These are phyloP conservation scores for Triglochin maritima DNA, from an alignment of 106 monocot genomes.

Conservation along the genomic window DNA sequence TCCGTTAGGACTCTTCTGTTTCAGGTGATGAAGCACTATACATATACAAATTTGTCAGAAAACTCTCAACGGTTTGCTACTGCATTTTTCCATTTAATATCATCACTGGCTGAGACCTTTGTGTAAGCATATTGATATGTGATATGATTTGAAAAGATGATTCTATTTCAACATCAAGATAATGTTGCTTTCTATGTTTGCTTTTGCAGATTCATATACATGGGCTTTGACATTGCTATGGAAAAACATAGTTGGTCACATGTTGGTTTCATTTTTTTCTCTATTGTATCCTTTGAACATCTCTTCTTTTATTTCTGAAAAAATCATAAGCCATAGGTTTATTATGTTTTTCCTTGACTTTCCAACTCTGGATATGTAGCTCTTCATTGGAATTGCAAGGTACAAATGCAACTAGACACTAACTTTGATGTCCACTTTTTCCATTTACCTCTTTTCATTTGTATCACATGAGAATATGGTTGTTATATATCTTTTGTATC, in stretches of 20 bases:
- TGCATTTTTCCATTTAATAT: slow-evolving; percentile 91
- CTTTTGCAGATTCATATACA: slow-evolving; percentile 83
- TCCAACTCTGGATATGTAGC: slow-evolving; percentile 26
- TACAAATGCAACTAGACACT: slow-evolving; percentile 7
- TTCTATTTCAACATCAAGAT: background rate
- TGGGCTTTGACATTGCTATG: slow-evolving; percentile 98
- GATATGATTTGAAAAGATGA: background rate
- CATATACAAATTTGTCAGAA: slow-evolving; percentile 87
- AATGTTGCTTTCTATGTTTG: background rate
- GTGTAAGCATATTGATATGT: slow-evolving; percentile 42
- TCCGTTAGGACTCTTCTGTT: background rate
- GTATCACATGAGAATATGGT: too few relatives aligned
- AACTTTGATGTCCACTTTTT: too few relatives aligned
- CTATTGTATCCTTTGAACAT: slow-evolving; percentile 83
- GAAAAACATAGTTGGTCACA: slow-evolving; percentile 99
- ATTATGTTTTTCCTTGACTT: slow-evolving; percentile 38
- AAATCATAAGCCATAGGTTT: background rate
- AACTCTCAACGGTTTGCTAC: slow-evolving; percentile 79
- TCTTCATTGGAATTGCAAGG: slow-evolving; percentile 92
- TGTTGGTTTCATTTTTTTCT: slow-evolving; percentile 87
- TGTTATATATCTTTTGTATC: too few relatives aligned
- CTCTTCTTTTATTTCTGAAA: slow-evolving; percentile 1
- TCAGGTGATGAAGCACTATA: slow-evolving; percentile 98
- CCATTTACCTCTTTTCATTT: too few relatives aligned
- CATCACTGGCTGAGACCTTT: slow-evolving; percentile 96